These are phyloP conservation scores for Podaxis sp. DNA, from an alignment of 768 basidiomycete genomes.

Conservation along the genomic window DNA sequence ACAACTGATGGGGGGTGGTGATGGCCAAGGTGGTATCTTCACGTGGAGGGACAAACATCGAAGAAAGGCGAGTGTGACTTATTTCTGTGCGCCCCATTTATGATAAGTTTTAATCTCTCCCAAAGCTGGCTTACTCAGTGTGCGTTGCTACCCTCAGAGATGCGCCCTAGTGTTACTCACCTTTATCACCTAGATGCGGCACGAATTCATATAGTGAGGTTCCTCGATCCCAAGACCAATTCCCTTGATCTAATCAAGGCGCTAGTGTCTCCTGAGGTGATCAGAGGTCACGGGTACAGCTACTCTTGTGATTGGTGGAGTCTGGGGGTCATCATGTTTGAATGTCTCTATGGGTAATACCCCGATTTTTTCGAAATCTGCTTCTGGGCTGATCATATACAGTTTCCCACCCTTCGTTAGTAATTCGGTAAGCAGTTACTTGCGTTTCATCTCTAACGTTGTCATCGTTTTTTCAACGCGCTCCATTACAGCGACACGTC, in stretches of 20 bases:
- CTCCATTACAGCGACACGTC: constrained; percentile 66
- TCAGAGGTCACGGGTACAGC: constrained; percentile 87
- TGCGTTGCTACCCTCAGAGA: constrained; percentile 35
- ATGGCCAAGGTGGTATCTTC: constrained; percentile 80
- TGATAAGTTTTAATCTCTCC: constrained; percentile 18
- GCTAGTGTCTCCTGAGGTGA: constrained; percentile 86
- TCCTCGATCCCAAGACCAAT: constrained; percentile 19
- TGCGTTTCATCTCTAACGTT: constrained; percentile 8
- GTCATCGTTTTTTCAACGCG: constrained; percentile 15
- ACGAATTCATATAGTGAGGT: constrained; percentile 82
- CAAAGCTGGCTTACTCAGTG: constrained; percentile 84
- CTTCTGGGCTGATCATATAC: constrained; percentile 9
- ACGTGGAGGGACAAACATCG: constrained; percentile 96
- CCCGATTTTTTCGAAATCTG: constrained; percentile 12
- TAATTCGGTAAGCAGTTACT: constrained; percentile 63
- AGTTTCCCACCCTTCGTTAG: constrained; percentile 96
- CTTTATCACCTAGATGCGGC: constrained; percentile 55
- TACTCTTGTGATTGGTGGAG: constrained; percentile 99
- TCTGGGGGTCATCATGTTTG: constrained; percentile 94
- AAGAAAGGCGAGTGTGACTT: constrained; percentile 58
- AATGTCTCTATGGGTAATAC: constrained; percentile 82
- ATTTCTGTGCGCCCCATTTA: constrained; percentile 19
- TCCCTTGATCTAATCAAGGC: constrained; percentile 18
- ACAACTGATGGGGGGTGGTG: constrained; percentile 75
- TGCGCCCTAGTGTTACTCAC: constrained; percentile 12